Evolutionary conservation across 73 alveolate species (phyloP).

Genomic region (Effrenium voratum): DNA sequence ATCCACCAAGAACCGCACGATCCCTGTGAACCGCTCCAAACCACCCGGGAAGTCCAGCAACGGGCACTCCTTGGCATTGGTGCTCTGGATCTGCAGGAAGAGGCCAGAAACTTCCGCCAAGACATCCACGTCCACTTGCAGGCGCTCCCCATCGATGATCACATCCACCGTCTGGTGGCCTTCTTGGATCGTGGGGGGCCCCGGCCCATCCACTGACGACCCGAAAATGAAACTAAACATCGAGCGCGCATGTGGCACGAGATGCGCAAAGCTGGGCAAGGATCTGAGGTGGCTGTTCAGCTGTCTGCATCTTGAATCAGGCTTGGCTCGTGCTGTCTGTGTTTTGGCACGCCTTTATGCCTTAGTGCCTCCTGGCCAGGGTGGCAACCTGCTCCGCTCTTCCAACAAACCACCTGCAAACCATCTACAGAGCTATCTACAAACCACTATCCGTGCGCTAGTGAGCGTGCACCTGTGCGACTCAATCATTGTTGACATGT

Average conservation of each 20-base stretch:
- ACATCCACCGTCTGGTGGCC: slow-evolving; percentile 88
- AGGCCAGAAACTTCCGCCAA: slow-evolving; percentile 61
- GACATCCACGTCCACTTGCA: slow-evolving; percentile 80
- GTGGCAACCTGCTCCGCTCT: too few relatives aligned
- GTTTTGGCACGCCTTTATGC: too few relatives aligned
- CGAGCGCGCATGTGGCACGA: neutral
- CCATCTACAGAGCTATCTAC: too few relatives aligned
- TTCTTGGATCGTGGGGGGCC: slow-evolving; percentile 66
- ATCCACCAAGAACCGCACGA: slow-evolving; percentile 46
- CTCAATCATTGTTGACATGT: too few relatives aligned
- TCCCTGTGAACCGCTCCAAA: slow-evolving; percentile 44
- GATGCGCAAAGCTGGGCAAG: slow-evolving; percentile 5
- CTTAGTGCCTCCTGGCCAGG: too few relatives aligned
- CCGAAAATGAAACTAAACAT: slow-evolving; percentile 84
- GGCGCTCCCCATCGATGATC: slow-evolving; percentile 51
- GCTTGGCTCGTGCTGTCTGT: too few relatives aligned
- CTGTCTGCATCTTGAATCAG: too few relatives aligned
- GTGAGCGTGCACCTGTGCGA: too few relatives aligned
- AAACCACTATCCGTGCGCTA: too few relatives aligned
- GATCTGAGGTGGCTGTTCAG: too few relatives aligned
- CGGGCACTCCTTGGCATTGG: slow-evolving; percentile 79
- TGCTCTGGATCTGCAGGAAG: slow-evolving; percentile 61
- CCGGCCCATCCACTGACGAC: slow-evolving; percentile 44
- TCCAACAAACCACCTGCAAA: too few relatives aligned
- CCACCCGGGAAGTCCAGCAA: slow-evolving; percentile 85